Conservation (phyloP, 1,284 basidiomycete genomes). For the Cerrena zonata region DNA sequence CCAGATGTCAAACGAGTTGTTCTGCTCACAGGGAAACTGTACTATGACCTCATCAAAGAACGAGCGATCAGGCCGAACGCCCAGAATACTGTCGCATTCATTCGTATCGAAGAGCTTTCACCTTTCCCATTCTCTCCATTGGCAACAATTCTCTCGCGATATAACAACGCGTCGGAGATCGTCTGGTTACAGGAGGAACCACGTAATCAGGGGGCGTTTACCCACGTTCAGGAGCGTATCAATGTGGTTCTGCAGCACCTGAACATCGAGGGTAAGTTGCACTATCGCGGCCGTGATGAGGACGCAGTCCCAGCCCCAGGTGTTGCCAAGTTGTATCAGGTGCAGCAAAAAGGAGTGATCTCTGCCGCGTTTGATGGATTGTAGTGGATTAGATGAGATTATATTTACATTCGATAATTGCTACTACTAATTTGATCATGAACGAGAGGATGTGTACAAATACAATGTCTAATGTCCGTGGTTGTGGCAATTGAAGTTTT, state of each 20-base stretch:
- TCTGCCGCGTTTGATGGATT: constrained; percentile 52
- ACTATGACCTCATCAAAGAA: constrained; percentile 77
- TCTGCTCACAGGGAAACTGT: constrained; percentile 74
- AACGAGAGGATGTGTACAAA: neutral
- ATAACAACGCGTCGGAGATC: constrained; percentile 40
- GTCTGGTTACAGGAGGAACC: constrained; percentile 84
- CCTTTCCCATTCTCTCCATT: constrained; percentile 76
- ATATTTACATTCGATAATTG: too few species aligned
- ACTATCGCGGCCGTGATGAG: constrained; percentile 64
- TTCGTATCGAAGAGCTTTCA: constrained; percentile 78
- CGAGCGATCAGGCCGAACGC: constrained; percentile 30
- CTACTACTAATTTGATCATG: too few species aligned
- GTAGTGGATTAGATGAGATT: too few species aligned
- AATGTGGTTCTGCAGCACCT: constrained; percentile 43
- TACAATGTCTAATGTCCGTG: neutral
- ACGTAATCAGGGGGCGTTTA: constrained; percentile 77
- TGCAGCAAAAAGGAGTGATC: constrained; percentile 59
- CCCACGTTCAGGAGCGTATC: constrained; percentile 58
- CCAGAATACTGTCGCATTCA: constrained; percentile 53
- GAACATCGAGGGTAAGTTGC: constrained; percentile 24
- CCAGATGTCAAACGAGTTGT: constrained; percentile 51
- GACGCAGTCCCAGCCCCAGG: constrained; percentile 77
- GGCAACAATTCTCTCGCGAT: constrained; percentile 40
- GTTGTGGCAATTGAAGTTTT: neutral
- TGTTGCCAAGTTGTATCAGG: constrained; percentile 61